phyloP scores from a whole-genome alignment of 1,284 basidiomycete genomes.

The Heliocybe sulcata region DNA sequence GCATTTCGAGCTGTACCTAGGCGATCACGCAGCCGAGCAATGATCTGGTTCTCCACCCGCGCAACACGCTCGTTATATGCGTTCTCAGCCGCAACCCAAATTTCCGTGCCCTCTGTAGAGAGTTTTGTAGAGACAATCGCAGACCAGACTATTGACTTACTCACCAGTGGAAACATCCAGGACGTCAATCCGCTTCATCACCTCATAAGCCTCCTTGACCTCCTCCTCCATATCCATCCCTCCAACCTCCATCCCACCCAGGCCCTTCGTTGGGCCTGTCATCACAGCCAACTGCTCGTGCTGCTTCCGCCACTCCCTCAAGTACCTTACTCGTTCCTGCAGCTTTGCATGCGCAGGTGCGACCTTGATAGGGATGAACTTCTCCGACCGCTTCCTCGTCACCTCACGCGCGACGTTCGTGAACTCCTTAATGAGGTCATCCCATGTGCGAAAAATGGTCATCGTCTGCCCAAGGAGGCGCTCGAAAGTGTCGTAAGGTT shows the following conservation, averaged over 20 bases:
- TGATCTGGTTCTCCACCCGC: conserved; percentile 97
- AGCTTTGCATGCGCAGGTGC: conserved; percentile 86
- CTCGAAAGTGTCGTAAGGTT: conserved; percentile 92
- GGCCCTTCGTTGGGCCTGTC: conserved; percentile 90
- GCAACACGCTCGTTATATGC: conserved; percentile 98
- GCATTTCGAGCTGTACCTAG: conserved; percentile 96
- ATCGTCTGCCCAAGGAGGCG: conserved; percentile 72
- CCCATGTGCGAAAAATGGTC: conserved; percentile 91
- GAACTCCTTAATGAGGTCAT: conserved; percentile 96
- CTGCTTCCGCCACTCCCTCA: conserved; percentile 92
- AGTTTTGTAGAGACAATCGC: not conserved
- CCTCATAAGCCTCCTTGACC: conserved; percentile 91
- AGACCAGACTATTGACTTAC: conserved; percentile 16
- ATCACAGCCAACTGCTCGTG: conserved; percentile 97
- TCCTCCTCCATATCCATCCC: conserved; percentile 97
- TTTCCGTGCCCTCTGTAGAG: conserved; percentile 85
- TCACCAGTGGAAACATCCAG: conserved; percentile 85
- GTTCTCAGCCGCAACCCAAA: conserved; percentile 95
- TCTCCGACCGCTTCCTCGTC: conserved; percentile 85
- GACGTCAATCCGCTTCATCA: conserved; percentile 93
- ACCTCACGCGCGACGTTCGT: conserved; percentile 96
- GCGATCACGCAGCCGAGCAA: conserved; percentile 85
- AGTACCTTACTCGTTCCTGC: conserved; percentile 83
- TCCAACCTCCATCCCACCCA: conserved; percentile 69
- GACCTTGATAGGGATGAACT: conserved; percentile 98